These are phyloP conservation scores for Suhomyces kunorum DNA, from an alignment of 1,139 yeast genomes.

Conservation along the genomic window DNA sequence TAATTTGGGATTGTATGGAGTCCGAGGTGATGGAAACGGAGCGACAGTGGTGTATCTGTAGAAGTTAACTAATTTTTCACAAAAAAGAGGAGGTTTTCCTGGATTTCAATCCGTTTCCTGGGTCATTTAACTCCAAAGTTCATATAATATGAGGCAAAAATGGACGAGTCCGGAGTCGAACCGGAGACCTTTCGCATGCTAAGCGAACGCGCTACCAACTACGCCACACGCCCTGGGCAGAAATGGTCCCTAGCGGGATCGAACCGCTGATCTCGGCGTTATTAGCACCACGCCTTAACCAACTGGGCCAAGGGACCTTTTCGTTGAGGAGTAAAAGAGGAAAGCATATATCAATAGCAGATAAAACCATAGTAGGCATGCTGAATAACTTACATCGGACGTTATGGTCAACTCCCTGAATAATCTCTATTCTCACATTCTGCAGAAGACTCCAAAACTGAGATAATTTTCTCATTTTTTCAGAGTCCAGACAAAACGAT, in stretches of 20 bases:
- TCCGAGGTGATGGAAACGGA: neutral
- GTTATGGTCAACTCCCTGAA: too few relatives aligned
- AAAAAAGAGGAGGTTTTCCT: neutral
- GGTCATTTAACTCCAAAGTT: neutral
- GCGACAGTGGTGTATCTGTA: neutral
- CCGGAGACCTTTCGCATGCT: constrained; percentile 90
- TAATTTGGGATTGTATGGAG: neutral
- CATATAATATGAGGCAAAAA: constrained; percentile 15
- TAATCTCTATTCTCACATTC: too few relatives aligned
- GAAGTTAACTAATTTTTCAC: neutral
- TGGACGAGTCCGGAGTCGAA: constrained; percentile 91
- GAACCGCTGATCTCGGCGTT: constrained; percentile 83
- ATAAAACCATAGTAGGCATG: too few relatives aligned
- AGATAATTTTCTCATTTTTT: too few relatives aligned
- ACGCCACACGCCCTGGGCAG: constrained; percentile 77
- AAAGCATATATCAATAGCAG: too few relatives aligned
- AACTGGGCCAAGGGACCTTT: constrained; percentile 73
- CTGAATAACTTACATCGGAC: too few relatives aligned
- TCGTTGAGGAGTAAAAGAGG: too few relatives aligned
- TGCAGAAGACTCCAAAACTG: too few relatives aligned
- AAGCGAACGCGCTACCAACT: constrained; percentile 92
- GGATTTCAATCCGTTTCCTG: too few relatives aligned
- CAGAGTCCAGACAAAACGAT: too few relatives aligned
- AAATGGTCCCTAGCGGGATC: constrained; percentile 82
- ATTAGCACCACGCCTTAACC: constrained; percentile 92